phyloP scores from a whole-genome alignment of 2,329 filamentous ascomycete genomes.

The Cordyceps pruinosa region DNA sequence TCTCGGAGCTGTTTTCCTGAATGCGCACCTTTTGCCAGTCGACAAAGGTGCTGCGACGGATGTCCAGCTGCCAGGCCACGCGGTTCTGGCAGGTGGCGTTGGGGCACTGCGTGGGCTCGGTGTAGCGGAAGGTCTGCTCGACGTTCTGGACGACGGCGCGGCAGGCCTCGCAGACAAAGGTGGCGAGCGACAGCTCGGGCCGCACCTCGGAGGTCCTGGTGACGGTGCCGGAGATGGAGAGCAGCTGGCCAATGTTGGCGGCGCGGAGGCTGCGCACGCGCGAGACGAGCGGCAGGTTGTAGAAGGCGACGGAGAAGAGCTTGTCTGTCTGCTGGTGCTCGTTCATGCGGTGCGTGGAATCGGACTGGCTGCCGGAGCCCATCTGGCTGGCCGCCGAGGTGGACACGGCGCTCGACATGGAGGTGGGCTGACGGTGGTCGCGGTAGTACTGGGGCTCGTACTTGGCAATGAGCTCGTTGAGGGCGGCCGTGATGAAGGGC shows the following conservation, averaged over 20 bases:
- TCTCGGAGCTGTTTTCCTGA: constrained; percentile 97
- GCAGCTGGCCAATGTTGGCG: constrained; percentile 81
- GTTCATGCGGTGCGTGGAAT: constrained; percentile 66
- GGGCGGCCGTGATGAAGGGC: constrained; percentile 78
- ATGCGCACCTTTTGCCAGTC: constrained; percentile 99
- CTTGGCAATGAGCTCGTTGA: constrained; percentile 91
- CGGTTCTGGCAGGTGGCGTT: constrained; percentile 84
- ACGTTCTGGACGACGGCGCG: constrained; percentile 80
- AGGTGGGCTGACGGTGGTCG: constrained; percentile 79
- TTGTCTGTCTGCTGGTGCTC: constrained; percentile 97
- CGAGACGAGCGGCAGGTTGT: constrained; percentile 84
- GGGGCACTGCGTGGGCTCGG: constrained; percentile 91
- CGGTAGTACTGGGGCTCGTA: constrained; percentile 92
- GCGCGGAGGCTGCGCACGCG: constrained; percentile 81
- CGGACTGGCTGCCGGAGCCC: constrained; percentile 56
- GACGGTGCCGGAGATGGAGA: constrained; percentile 94
- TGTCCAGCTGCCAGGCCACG: constrained; percentile 91
- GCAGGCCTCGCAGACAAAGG: constrained; percentile 87
- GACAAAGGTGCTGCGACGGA: constrained; percentile 92
- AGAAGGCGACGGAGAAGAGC: constrained; percentile 87
- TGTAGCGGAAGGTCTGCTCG: constrained; percentile 96
- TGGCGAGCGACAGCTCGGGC: constrained; percentile 84
- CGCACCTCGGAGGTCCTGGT: constrained; percentile 95
- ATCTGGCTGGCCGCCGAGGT: constrained; percentile 59
- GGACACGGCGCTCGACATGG: constrained; percentile 59